Conservation (phyloP, 352 stramenopile species). For the Phytophthora niederhauseri region DNA sequence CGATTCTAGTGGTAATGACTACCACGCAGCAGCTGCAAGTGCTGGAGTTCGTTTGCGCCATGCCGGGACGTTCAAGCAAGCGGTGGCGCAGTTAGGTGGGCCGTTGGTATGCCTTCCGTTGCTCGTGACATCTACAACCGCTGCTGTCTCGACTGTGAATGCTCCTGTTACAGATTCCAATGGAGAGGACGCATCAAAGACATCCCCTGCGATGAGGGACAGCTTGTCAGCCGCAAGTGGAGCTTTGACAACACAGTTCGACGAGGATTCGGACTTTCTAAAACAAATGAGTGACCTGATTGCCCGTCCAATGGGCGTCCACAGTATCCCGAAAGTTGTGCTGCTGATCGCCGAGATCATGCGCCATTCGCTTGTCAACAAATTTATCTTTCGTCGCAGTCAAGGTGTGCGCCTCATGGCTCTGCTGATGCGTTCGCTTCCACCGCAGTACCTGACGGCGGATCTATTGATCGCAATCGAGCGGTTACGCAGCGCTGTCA, state of each 20-base stretch:
- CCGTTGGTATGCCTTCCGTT: slow-evolving; percentile 70
- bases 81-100: slow-evolving; percentile 65
- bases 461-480: slow-evolving; percentile 80
- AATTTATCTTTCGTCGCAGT: slow-evolving; percentile 84
- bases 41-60: slow-evolving; percentile 63
- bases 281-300: slow-evolving; percentile 79
- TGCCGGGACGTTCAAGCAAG: slow-evolving; percentile 76
- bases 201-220: slow-evolving; percentile 6
- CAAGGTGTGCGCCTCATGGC: slow-evolving; percentile 77
- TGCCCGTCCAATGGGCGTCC: slow-evolving; percentile 68
- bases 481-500: slow-evolving; percentile 70
- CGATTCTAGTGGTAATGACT: slow-evolving; percentile 73
- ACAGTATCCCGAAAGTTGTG: slow-evolving; percentile 77
- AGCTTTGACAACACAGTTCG: slow-evolving; percentile 63
- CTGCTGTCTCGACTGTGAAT: slow-evolving; percentile 38
- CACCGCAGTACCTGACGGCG: slow-evolving; percentile 65
- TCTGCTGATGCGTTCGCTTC: slow-evolving; percentile 69
- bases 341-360: slow-evolving; percentile 85
- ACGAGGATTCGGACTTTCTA: slow-evolving; percentile 78
- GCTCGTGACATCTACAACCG: slow-evolving; percentile 55
- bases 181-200: slow-evolving; percentile 12
- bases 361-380: slow-evolving; percentile 87
- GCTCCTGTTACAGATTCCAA: slow-evolving; percentile 15
- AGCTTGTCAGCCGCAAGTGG: slow-evolving; percentile 20
- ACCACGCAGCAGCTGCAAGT: slow-evolving; percentile 63